Base-by-base conservation (phyloP, 2,329 filamentous ascomycete species). In the Epichloe bromicola region DNA sequence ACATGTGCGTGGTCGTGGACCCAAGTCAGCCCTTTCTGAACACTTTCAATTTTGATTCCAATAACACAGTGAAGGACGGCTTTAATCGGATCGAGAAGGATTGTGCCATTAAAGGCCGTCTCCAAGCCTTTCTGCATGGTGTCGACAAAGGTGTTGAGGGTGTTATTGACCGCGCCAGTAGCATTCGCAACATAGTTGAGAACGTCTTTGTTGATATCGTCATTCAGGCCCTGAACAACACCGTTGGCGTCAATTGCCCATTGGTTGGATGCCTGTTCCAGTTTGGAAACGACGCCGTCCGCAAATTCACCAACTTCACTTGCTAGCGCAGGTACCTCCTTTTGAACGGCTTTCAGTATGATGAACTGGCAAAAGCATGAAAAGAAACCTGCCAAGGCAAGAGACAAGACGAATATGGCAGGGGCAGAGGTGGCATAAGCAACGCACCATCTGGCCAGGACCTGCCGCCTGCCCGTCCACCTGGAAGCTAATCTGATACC, bases 1-100 rank as follows among this genome's bases (percentile, higher is more conserved):
- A 98, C 77, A 55, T 93, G 79, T 3, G 93, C 88, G 63, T 97
- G 73, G 58, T 97, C 84, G 60, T 86, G 80, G 11, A 95, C 86
- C 91, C 91, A 98, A 1, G 87, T 95, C n/a, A 97, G 75, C 12
- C 86, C 93, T 62, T 86, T 84, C 65, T 97, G 81, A 57, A 98
- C 80, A 20, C 82, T 79, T 57, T 86, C 81, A 55, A 97, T 76
- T 72, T 97, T 97, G 61, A 95, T 75, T 7, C 84, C 81, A 56
- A 97, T 80, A n/a, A 97, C 74, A 63, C 93, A 97, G 62, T 87
- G 79, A 55, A 96, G 76, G 36, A 96, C 80, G 42, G 87, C 84
- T 60, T 81, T 75, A 60, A 95, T 83, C 0, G 89, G 86, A 30
- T 83, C 79, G 57, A 88, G 78, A 42, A 95, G 82, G 41, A 90